These are phyloP conservation scores for Candolleomyces efflorescens DNA, from an alignment of 768 basidiomycete genomes.

Conservation along the genomic window DNA sequence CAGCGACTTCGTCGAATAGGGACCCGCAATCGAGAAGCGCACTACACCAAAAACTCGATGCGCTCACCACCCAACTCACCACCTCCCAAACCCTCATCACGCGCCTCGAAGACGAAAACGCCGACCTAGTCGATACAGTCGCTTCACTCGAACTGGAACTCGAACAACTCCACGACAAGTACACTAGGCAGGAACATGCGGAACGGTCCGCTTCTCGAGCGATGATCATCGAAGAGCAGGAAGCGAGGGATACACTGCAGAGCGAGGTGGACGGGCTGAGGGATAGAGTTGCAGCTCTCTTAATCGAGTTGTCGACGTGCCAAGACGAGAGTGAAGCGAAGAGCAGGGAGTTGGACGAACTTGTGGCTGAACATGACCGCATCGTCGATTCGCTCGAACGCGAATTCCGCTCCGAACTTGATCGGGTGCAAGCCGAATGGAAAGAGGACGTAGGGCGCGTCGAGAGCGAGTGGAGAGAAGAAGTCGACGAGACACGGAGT, in stretches of 20 bases:
- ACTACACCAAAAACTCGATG: conserved; percentile 44
- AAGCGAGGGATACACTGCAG: conserved; percentile 76
- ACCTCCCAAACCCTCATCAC: conserved; percentile 47
- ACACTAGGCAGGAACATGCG: conserved; percentile 56
- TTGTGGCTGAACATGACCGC: conserved; percentile 68
- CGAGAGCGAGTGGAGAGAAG: conserved; percentile 84
- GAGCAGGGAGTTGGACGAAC: conserved; percentile 71
- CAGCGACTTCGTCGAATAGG: background rate
- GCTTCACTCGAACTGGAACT: conserved; percentile 61
- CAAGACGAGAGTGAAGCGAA: conserved; percentile 85
- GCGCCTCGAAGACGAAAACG: conserved; percentile 66
- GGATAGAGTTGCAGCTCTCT: conserved; percentile 74
- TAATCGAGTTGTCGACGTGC: conserved; percentile 81
- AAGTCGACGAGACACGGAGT: conserved; percentile 74
- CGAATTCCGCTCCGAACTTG: conserved; percentile 43
- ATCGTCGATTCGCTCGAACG: conserved; percentile 73
- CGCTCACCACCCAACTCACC: conserved; percentile 59
- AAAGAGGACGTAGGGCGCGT: too few relatives aligned
- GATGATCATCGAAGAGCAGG: conserved; percentile 64
- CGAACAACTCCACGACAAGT: conserved; percentile 58
- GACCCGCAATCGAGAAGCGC: background rate
- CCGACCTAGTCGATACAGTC: conserved; percentile 62
- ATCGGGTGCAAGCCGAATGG: too few relatives aligned
- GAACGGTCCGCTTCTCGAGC: conserved; percentile 75
- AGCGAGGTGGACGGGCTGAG: conserved; percentile 68